Conservation (phyloP, 768 basidiomycete species). For the Hirschioporus abietinus region DNA sequence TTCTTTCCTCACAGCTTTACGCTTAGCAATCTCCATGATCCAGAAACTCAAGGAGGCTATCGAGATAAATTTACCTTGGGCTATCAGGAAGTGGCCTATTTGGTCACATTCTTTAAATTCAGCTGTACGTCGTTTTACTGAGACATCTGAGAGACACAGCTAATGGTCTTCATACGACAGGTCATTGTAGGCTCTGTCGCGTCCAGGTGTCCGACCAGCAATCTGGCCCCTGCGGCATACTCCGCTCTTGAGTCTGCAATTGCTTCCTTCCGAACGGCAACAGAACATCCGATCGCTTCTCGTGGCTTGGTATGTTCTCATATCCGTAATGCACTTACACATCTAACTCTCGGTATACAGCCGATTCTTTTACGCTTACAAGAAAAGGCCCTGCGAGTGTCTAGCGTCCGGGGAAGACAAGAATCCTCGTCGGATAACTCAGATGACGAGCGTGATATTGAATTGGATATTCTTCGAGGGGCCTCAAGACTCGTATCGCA, state of each 20-base stretch:
- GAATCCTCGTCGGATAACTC: neutral
- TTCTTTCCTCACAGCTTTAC: slow-evolving; percentile 60
- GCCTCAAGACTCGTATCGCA: neutral
- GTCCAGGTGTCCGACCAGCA: slow-evolving; percentile 46
- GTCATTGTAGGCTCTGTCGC: slow-evolving; percentile 59
- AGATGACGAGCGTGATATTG: neutral
- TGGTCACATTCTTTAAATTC: neutral
- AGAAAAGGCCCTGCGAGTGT: neutral
- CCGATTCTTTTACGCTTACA: neutral
- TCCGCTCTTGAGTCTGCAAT: slow-evolving; percentile 61
- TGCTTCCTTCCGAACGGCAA: slow-evolving; percentile 44
- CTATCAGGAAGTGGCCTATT: neutral
- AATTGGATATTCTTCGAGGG: neutral
- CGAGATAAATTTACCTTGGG: neutral
- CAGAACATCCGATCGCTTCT: slow-evolving; percentile 26
- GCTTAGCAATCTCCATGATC: slow-evolving; percentile 51
- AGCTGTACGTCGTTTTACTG: neutral
- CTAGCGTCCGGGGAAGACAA: neutral
- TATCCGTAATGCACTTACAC: neutral
- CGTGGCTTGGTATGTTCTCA: neutral
- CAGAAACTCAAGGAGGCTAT: slow-evolving; percentile 35
- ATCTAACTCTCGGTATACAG: neutral
- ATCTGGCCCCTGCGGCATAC: slow-evolving; percentile 63
- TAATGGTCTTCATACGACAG: neutral
- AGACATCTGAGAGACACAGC: neutral